Evolutionary conservation across 208 protist genomes (phyloP).

Genomic region (Crithidia mellificae): DNA sequence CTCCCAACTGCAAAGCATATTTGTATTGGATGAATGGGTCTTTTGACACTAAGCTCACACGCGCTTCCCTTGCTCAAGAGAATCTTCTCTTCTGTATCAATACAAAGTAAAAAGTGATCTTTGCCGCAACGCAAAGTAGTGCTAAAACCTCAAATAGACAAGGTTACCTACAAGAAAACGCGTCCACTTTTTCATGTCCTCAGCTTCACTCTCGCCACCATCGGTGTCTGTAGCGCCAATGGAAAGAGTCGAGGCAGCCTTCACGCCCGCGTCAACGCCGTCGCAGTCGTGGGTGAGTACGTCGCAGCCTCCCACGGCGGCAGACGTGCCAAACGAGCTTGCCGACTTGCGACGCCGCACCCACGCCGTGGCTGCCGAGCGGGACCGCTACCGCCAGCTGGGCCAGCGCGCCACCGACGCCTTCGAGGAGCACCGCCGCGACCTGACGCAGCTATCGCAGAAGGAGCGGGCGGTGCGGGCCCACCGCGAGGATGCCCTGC

Average conservation of each 20-base stretch:
- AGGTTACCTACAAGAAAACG: too few species aligned
- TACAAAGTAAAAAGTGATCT: too few species aligned
- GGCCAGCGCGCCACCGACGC: slow-evolving; percentile 38
- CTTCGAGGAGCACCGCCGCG: slow-evolving; percentile 71
- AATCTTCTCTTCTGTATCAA: too few species aligned
- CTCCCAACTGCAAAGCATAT: too few species aligned
- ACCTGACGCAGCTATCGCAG: slow-evolving; percentile 67
- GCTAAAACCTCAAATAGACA: too few species aligned
- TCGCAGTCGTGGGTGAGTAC: background rate
- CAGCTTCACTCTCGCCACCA: slow-evolving; percentile 4
- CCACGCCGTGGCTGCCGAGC: slow-evolving; percentile 56
- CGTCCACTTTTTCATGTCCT: too few species aligned
- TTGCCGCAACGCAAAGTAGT: too few species aligned
- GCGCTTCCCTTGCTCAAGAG: too few species aligned
- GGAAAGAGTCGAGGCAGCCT: background rate
- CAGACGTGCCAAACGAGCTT: slow-evolving; percentile 38
- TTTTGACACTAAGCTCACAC: too few species aligned
- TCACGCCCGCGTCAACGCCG: slow-evolving; percentile 6
- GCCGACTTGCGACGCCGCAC: slow-evolving; percentile 46
- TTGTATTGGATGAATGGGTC: too few species aligned
- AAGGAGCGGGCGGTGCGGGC: slow-evolving; percentile 66
- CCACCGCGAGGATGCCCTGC: slow-evolving; percentile 59
- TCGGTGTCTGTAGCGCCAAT: background rate
- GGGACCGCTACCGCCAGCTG: slow-evolving; percentile 49
- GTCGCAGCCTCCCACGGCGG: background rate